Evolutionary conservation across 495 filamentous ascomycete genomes (phyloP).

Genomic region (Daldinia concentrica): DNA sequence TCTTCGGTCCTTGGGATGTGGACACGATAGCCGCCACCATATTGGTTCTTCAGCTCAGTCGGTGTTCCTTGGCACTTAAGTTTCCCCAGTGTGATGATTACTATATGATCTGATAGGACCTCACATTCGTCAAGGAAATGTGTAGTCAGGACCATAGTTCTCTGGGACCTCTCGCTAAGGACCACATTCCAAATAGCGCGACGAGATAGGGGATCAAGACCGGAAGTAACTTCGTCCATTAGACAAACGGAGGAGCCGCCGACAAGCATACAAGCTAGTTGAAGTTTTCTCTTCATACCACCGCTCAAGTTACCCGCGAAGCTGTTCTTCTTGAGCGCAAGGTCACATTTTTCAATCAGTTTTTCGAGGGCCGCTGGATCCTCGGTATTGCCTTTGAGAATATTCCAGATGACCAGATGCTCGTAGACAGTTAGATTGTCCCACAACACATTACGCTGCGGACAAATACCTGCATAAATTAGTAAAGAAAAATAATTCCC

Average conservation of each 20-base stretch:
- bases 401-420: constrained; percentile 74
- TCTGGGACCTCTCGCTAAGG: constrained; percentile 68
- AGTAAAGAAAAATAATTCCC: not conserved
- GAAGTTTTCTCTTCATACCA: constrained; percentile 78
- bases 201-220: constrained; percentile 73
- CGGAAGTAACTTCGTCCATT: constrained; percentile 77
- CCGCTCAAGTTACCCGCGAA: constrained; percentile 69
- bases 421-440: constrained; percentile 73
- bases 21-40: constrained; percentile 74
- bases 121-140: constrained; percentile 76
- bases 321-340: constrained; percentile 67
- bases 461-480: constrained; percentile 67
- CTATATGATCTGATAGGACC: constrained; percentile 70
- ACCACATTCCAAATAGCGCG: constrained; percentile 82
- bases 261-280: constrained; percentile 81
- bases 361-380: constrained; percentile 56
- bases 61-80: constrained; percentile 69
- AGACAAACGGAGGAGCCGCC: constrained; percentile 75
- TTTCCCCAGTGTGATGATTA: constrained; percentile 68
- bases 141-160: constrained; percentile 76
- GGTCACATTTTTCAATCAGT: constrained; percentile 70
- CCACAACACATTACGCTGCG: constrained; percentile 82
- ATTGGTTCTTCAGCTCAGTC: constrained; percentile 65
- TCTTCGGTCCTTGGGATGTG: constrained; percentile 62
- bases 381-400: constrained; percentile 65